Evolutionary conservation across 1,139 yeast species (phyloP), one percentile per base, ranked within the genome.

Genomic region (Eremothecium gossypii): DNA sequence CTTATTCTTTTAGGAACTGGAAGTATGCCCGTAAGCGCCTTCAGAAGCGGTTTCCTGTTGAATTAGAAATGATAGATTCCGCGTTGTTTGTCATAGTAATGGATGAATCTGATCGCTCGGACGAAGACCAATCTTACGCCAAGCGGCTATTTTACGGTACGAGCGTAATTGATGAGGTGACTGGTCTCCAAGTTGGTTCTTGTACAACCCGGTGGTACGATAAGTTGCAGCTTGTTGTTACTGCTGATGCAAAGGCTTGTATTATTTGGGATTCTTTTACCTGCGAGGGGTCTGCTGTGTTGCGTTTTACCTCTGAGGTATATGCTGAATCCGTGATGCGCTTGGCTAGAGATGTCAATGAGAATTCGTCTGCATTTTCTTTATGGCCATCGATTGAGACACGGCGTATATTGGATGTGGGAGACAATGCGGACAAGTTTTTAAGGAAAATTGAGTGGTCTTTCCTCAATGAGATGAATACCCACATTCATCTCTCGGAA

Each of bases 141-240:
- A 66, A 68, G 50, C 59, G 66, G 32, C 73, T 82, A 11, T 73
- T 81, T 28, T 83, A 80, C 55, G 93, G 93, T 23, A 72, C 83
- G 2, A 71, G 83, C 1, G 63, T 64, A 30, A 70, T 81, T 44
- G 71, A 76, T 38, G 63, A 67, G 2, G 67, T 67, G 17, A 65
- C 71, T 27, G 83, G 82, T 48, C 67, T 77, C 41, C 91, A 83
- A 61, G 65, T 71, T 10, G 93, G 93, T 13, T 76, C 86, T 2
- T 83, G 91, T 65, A 76, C 81, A 13, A 79, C 83, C 9, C 68
- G 93, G 53, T 82, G 89, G 84, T 82, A 80, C 56, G 93, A 83
- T 58, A 83, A 83, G 57, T 63, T 83, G 41, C 89, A 82, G 57
- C 57, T 83, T 36, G 70, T 83, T 29, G 77, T 83, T 8, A 79